Percentiles rank a stretch among this genome's conserved stretches.
Conservation (phyloP, 495 filamentous ascomycete genomes). For the Neurospora africana region DNA sequence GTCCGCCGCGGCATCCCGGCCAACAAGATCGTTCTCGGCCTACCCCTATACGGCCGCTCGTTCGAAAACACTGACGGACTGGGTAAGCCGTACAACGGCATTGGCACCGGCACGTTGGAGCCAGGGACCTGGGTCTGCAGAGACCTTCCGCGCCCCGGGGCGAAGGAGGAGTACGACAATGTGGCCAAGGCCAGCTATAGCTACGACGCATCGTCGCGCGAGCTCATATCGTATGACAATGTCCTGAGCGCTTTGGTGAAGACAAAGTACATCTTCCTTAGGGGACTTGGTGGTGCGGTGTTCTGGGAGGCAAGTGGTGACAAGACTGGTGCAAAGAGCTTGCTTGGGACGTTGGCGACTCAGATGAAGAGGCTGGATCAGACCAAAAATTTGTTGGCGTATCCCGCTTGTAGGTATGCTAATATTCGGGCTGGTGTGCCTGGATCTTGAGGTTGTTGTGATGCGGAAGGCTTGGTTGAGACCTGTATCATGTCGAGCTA, state of each 20-base stretch:
- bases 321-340: constrained; percentile 44
- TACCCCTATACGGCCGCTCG: constrained; percentile 78
- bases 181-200: constrained; percentile 54
- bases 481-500: neutral
- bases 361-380: constrained; percentile 44
- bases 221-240: constrained; percentile 73
- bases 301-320: constrained; percentile 87
- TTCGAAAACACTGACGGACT: constrained; percentile 64
- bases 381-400: constrained; percentile 49
- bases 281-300: constrained; percentile 68
- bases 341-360: constrained; percentile 52
- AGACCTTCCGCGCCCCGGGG: constrained; percentile 42
- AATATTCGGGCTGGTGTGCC: constrained; percentile 50
- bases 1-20: constrained; percentile 48
- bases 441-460: neutral
- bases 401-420: constrained; percentile 60
- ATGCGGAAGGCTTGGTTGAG: neutral
- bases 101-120: constrained; percentile 59
- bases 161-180: constrained; percentile 36
- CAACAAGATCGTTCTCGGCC: constrained; percentile 66
- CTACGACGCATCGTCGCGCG: constrained; percentile 46
- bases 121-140: constrained; percentile 73
- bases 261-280: constrained; percentile 50
- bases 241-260: constrained; percentile 49
- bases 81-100: constrained; percentile 54